Evolutionary conservation across 2,329 filamentous ascomycete species (phyloP), one percentile per base, ranked within the genome.

Genomic region (Mariannaea sp.): DNA sequence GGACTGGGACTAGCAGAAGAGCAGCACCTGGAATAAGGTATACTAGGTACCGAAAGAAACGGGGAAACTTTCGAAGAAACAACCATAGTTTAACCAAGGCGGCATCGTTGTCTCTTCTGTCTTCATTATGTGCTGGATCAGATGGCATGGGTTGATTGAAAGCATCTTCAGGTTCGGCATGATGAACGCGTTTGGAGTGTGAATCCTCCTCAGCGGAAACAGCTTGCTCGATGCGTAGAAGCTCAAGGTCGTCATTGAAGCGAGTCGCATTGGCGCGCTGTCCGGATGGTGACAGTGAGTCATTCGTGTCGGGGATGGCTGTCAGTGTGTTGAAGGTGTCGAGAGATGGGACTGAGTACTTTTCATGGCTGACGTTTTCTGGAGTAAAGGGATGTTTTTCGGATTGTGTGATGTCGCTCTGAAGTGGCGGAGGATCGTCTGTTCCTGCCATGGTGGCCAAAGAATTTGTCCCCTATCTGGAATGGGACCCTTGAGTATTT

Each of bases 41-140:
- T 32, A 80, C 61, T 29, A 78, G 58, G 55, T 81, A 81, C 33
- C 79, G 75, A 46, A 80, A 60, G 17, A 77, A 73, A 5, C 78
- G 77, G 22, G 79, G 79, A 40, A 81, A 80, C 57, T 78, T 79
- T 50, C 72, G 75, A 19, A 81, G 64, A 57, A 73, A 75, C 27
- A 67, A 57, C 73, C 77, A 79, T 10, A 80, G 53, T 55, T 72
- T 75, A 54, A 73, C 69, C 4, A 76, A 49, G 2, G 67, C 54
- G 7, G 72, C 72, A 51, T 73, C 64, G 1, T 65, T 59, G 38
- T 73, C 70, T 41, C 57, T 66, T 33, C 68, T 65, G 58, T 68
- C 72, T 4, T 65, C 62, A 2, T 29, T 41, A 0, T 55, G 51
- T 19, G 62, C 54, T 10, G 65, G 59, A n/a, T 69, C 64, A n/a